A percentile compares a stretch with the other conserved stretches of the same genome.
phyloP scores from a whole-genome alignment of 148 eudicot species.

The Limonium bicolor region DNA sequence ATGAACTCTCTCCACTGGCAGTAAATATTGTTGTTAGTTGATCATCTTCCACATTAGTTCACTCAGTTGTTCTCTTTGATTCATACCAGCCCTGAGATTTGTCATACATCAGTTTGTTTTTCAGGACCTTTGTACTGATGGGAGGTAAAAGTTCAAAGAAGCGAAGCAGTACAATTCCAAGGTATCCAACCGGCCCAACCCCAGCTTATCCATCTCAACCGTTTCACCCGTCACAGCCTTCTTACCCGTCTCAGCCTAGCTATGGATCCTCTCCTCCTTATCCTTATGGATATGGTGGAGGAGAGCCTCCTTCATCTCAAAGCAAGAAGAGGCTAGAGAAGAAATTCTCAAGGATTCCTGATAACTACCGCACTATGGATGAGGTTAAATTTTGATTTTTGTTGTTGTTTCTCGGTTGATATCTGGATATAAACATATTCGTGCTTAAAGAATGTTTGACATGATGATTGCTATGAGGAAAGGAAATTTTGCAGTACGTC shows the following conservation, averaged over 20 bases:
- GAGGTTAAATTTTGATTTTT: conserved; percentile 3
- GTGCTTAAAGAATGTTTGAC: background rate
- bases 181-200: conserved; percentile 6
- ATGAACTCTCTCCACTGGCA: no score
- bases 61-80: no score
- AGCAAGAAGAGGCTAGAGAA: conserved; percentile 11
- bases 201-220: conserved; percentile 1
- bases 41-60: no score
- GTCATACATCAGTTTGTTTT: no score
- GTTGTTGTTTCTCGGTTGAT: background rate
- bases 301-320: background rate
- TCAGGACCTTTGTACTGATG: no score
- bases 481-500: no score
- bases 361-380: conserved; percentile 13
- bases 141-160: conserved; percentile 12
- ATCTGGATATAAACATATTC: background rate
- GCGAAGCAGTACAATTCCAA: conserved; percentile 5
- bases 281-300: background rate
- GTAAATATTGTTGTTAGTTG: no score
- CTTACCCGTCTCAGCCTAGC: conserved; percentile 9
- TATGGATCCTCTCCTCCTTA: conserved; percentile 4
- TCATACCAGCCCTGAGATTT: no score
- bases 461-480: no score
- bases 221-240: conserved; percentile 3
- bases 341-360: conserved; percentile 17